Evolutionary conservation across 2,329 filamentous ascomycete species (phyloP).

Genomic region (Periconia digitata): DNA sequence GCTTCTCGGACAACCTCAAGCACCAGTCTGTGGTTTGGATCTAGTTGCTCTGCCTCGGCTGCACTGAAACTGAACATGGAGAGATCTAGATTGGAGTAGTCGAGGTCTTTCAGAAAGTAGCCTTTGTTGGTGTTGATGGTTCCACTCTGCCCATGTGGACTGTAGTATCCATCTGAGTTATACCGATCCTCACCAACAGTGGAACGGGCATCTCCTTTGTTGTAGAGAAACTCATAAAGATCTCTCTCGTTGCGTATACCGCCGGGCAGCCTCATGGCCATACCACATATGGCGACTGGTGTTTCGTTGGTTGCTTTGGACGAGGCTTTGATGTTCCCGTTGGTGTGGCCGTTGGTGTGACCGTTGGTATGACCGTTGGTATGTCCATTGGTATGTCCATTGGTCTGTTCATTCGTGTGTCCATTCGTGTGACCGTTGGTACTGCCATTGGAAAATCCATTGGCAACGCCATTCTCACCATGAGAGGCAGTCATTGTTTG

Average conservation of each 20-base stretch:
- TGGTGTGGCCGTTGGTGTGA: neutral
- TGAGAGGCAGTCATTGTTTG: too few species aligned
- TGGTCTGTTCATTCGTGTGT: neutral
- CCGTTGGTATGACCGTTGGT: neutral
- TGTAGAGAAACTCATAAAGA: neutral
- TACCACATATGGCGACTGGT: neutral
- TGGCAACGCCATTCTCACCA: too few species aligned
- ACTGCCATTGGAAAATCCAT: too few species aligned
- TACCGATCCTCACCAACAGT: neutral
- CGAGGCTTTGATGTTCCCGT: neutral
- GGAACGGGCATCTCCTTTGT: neutral
- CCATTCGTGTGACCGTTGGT: too few species aligned
- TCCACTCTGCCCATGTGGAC: neutral
- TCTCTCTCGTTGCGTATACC: neutral
- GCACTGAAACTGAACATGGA: conserved; percentile 13
- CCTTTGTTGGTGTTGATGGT: neutral
- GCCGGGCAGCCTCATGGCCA: neutral
- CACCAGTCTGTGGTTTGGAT: conserved; percentile 23
- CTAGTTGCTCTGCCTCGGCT: conserved; percentile 16
- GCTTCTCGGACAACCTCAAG: conserved; percentile 32
- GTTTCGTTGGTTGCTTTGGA: neutral
- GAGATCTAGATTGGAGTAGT: too few species aligned
- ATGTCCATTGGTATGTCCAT: neutral
- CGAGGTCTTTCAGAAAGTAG: too few species aligned
- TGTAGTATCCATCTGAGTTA: neutral